Evolutionary conservation across 139 green algal genomes (phyloP), one percentile per base, ranked within the genome.

Genomic region (Chlorella ohadii): DNA sequence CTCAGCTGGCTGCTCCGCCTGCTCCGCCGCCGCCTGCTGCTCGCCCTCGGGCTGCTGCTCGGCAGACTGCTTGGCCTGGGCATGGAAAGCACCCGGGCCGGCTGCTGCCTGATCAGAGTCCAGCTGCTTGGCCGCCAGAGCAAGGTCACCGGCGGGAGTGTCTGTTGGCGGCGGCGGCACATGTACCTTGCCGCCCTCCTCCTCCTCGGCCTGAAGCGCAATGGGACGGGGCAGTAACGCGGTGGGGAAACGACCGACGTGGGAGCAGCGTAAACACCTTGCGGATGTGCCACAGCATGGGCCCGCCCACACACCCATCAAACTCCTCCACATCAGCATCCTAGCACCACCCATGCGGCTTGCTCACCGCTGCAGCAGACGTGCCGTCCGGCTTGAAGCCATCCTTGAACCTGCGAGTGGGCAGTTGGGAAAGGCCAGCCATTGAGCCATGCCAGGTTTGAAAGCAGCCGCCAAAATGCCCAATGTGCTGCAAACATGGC

Each of bases 81-180:
- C 17, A 28, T 70, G 28, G 33, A 31, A 31, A 12, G 20, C 7
- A 12, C 41, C 41, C 5, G 64, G 3, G n/a, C 41, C 41, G 39
- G 23, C n/a, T 5, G n/a, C 41, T 27, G n/a, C 41, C n/a, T 27
- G 4, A 22, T 68, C 66, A 3, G 28, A 33, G 27, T 78, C 22
- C 36, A 55, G 23, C 79, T 84, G 79, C 79, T 78, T 64, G 51
- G 79, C 79, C 3, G 79, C 79, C 34, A 84, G 66, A 4, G 79
- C 79, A 25, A 84, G 67, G 67, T 84, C 66, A 25, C 66, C 67
- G 2, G 79, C 66, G 19, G 81, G 81, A 20, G 72, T 81, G 81
- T 86, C 81, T 36, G 68, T 70, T 57, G 81, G 81, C 15, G 81
- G 72, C 38, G 59, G 72, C 13, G 71, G 57, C 12, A n/a, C 17